A percentile compares a stretch with the other conserved stretches of the same genome.
Evolutionary conservation across 768 basidiomycete genomes (phyloP).

Genomic region (Leccinum barrowsii): DNA sequence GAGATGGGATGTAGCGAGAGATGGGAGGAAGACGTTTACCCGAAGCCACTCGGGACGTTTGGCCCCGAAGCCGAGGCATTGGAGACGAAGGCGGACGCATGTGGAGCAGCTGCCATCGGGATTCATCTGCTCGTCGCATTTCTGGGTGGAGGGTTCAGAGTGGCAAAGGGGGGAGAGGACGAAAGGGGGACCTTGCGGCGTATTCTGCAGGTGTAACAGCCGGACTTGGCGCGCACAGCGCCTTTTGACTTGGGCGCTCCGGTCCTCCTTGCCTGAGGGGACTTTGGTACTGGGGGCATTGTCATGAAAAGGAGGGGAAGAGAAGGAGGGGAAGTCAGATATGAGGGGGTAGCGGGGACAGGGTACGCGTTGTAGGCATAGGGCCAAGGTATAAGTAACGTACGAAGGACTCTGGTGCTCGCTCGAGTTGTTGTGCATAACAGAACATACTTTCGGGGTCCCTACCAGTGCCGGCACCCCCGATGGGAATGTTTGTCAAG

Average conservation of each 20-base stretch:
- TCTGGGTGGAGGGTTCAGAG: conserved; percentile 42
- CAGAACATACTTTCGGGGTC: conserved; percentile 20
- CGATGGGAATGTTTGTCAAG: conserved; percentile 19
- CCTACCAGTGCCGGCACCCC: conserved; percentile 14
- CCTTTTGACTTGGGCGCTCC: conserved; percentile 74
- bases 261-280: conserved; percentile 37
- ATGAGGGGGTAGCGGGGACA: conserved; percentile 7
- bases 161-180: not conserved
- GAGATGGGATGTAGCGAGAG: not conserved
- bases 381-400: conserved; percentile 33
- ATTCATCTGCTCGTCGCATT: conserved; percentile 78
- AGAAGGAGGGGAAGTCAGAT: not conserved
- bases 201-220: conserved; percentile 86
- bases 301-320: not conserved
- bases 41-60: conserved; percentile 85
- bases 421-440: conserved; percentile 2
- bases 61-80: conserved; percentile 82
- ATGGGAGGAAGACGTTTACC: conserved; percentile 37
- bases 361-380: conserved; percentile 22
- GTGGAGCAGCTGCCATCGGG: conserved; percentile 65
- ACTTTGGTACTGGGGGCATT: conserved; percentile 41
- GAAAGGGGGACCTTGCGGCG: conserved; percentile 64
- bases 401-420: conserved; percentile 8
- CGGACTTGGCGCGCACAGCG: conserved; percentile 80
- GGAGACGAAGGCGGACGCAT: conserved; percentile 74